Base-by-base conservation (phyloP, 23 red algal genomes). In the Gracilaria caudata region DNA sequence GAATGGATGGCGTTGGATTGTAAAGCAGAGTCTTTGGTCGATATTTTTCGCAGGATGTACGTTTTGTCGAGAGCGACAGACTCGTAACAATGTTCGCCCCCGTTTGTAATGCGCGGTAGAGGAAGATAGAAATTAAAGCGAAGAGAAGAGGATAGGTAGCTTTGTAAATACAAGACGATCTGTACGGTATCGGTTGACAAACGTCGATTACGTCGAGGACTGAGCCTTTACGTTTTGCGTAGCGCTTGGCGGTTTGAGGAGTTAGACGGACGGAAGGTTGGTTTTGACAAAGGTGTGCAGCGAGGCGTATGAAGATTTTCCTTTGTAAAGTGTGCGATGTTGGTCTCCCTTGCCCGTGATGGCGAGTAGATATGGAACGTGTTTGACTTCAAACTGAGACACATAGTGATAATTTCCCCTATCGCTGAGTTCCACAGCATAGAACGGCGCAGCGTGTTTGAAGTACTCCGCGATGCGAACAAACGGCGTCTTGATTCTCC, bases 231-330 rank as follows among this genome's bases (percentile, higher is more conserved):
- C 26, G 5, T 61, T 30, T 61, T 30, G 57, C 57, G 3, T 61
- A 2, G 30, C 29, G 28, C 61, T 33, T 12, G 19, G 30, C 1
- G 25, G 23, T 37, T 37, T 11, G 30, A 17, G 13, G 32, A 66
- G 61, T 66, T 66, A 66, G 61, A 35, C 5, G 32, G 61, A 3
- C 61, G 61, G 61, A 66, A 66, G 61, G 35, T 75, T 75, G 29
- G 37, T 49, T 24, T 43, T 46, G 40, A 75, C 43, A 29, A 75
- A 75, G 40, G 24, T 49, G 25, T 47, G 70, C 19, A 75, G 21
- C 0, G 20, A 21, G 39, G 70, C 70, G 70, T 75, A 75, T 12
- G 37, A 46, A 28, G 39, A 49, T 49, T 75, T 75, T 25, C 70
- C 70, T 46, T 43, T 75, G 70, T 75, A 47, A 2, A 46, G 19